These are phyloP conservation scores for Plectranthus barbatus DNA, from an alignment of 257 asterid genomes.

Conservation along the genomic window DNA sequence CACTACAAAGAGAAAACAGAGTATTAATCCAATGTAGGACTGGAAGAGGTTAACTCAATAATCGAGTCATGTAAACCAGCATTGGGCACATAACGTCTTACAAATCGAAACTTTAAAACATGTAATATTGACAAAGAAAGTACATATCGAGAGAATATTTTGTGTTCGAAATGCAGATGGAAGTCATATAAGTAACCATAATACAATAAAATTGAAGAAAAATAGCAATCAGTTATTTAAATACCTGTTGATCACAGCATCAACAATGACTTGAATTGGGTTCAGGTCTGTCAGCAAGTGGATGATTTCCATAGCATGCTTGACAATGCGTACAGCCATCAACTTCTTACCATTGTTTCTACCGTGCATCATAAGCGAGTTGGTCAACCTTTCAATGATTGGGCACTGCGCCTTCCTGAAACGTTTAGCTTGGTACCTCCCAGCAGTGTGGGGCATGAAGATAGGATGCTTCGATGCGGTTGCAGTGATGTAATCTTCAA, in stretches of 20 bases:
- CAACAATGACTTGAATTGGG: constrained; percentile 81
- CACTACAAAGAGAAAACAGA: constrained; percentile 23
- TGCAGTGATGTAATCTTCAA: constrained; percentile 83
- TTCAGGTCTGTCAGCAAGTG: constrained; percentile 71
- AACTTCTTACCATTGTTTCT: constrained; percentile 89
- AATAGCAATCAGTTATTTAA: neutral
- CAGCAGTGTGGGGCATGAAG: constrained; percentile 77
- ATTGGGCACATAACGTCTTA: no score
- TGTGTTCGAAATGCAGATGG: no score
- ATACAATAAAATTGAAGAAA: no score
- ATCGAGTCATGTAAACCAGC: no score
- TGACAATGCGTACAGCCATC: constrained; percentile 72
- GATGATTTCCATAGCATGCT: constrained; percentile 87
- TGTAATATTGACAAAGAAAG: neutral
- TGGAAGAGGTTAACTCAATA: no score
- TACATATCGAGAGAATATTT: no score
- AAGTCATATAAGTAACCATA: no score
- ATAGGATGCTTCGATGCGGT: constrained; percentile 63
- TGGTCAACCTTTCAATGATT: constrained; percentile 63
- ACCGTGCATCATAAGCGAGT: constrained; percentile 89
- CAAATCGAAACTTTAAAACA: no score
- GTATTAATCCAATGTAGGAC: neutral
- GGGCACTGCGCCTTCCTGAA: constrained; percentile 95
- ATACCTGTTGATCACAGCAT: constrained; percentile 81
- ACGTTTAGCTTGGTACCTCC: constrained; percentile 71